Evolutionary conservation across 108 stramenopile species (phyloP), one percentile per base, ranked within the genome.

Genomic region (Mediolabrus comicus): DNA sequence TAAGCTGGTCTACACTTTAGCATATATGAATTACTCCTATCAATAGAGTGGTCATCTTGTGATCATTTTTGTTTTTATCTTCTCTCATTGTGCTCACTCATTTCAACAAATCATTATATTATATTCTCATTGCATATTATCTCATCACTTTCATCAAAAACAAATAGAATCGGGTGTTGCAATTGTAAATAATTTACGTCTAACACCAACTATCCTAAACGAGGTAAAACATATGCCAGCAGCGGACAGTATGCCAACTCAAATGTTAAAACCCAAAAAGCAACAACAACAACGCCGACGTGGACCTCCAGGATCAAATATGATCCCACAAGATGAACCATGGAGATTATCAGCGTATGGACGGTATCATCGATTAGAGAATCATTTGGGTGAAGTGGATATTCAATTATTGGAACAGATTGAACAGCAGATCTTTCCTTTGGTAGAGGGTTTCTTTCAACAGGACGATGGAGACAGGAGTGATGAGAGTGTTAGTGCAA

Each of bases 321-420:
- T 43, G 41, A 17, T 43, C 4, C 16, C 41, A 17, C 41, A 43
- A 5, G 41, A 43, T 43, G 41, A 43, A 43, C 41, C 41, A 43
- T 62, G 60, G 60, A 11, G 60, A 13, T 49, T 62, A 43, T 62
- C 60, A 14, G 60, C 60, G 51, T 24, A 53, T 53, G 60, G 60
- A n/a, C 25, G 60, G 43, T 62, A 62, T 53, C 60, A 62, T 43
- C 13, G 60, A 1, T 13, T 49, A 43, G 60, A 62, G 11, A 53
- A 62, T 49, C 51, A 62, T 53, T 62, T 62, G 51, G 43, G 53
- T 12, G 41, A 49, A 0, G 53, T 49, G 13, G 60, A 62, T 49
- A 46, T 62, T 49, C 25, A 13, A 25, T 8, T 62, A 0, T 53
- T 62, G 46, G 60, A 62, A 53, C 11, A 53, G 43, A 53, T 62